Evolutionary conservation across 805 yeast genomes (phyloP).

Genomic region (Kodamaea sagamina): DNA sequence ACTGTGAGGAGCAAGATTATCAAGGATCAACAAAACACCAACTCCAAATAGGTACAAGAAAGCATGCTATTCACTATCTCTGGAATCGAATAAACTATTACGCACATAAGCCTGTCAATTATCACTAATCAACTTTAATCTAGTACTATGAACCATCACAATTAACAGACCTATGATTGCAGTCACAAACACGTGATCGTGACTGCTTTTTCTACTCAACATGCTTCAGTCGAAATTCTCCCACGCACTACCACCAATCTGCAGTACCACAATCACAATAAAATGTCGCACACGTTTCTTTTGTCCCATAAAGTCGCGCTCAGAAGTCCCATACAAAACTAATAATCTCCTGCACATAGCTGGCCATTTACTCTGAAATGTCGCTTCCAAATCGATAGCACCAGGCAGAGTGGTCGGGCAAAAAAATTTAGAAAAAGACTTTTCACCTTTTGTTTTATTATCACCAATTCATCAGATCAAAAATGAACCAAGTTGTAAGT

Average conservation of each 20-base stretch:
- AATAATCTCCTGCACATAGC: slow-evolving; percentile 4
- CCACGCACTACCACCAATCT: slow-evolving; percentile 4
- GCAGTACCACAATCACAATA: slow-evolving; percentile 4
- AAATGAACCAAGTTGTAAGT: slow-evolving; percentile 34
- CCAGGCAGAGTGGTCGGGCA: too few species aligned
- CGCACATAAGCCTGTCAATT: too few species aligned
- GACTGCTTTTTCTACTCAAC: slow-evolving; percentile 1
- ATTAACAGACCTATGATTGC: too few species aligned
- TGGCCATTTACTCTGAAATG: slow-evolving; percentile 1
- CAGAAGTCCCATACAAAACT: neutral
- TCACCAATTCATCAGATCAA: slow-evolving; percentile 22
- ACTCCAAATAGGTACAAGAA: too few species aligned
- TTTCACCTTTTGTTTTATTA: slow-evolving; percentile 16
- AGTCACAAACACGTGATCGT: slow-evolving; percentile 5
- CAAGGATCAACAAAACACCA: too few species aligned
- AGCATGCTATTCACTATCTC: too few species aligned
- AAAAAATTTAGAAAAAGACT: slow-evolving; percentile 18
- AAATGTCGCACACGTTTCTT: slow-evolving; percentile 8
- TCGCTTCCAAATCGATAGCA: slow-evolving; percentile 3
- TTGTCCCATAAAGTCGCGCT: slow-evolving; percentile 4
- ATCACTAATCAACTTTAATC: too few species aligned
- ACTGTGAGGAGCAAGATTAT: too few species aligned
- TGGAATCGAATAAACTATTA: too few species aligned
- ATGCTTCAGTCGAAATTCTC: neutral
- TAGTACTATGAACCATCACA: too few species aligned